These are phyloP conservation scores for Nannochloropsis granulata DNA, from an alignment of 108 stramenopile genomes.

Conservation along the genomic window DNA sequence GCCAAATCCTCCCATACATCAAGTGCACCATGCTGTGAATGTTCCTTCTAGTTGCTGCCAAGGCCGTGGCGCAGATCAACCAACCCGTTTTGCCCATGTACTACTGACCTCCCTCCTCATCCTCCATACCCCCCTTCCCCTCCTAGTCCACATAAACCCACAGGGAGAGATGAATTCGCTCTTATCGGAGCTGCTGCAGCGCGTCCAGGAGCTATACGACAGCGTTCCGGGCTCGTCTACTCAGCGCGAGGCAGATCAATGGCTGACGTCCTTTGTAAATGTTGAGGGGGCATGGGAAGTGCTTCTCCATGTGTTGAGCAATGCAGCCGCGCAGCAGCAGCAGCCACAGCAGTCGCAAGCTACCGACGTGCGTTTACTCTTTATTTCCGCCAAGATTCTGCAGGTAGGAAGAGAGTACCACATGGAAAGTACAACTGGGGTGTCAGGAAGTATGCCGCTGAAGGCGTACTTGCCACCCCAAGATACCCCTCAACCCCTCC, in stretches of 20 bases:
- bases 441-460: background rate
- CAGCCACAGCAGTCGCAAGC: background rate
- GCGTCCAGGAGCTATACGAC: background rate
- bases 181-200: background rate
- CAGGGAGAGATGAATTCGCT: background rate
- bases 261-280: background rate
- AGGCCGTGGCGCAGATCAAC: too few relatives aligned
- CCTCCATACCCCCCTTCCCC: too few relatives aligned
- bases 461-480: background rate
- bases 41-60: too few relatives aligned
- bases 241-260: background rate
- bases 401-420: background rate
- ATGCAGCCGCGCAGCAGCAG: background rate
- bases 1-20: too few relatives aligned
- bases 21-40: too few relatives aligned
- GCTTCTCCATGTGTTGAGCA: background rate
- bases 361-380: background rate
- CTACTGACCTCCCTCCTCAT: too few relatives aligned
- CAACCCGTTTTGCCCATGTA: too few relatives aligned
- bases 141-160: too few relatives aligned
- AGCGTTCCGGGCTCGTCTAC: background rate
- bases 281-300: background rate
- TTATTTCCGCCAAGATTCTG: background rate
- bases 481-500: background rate
- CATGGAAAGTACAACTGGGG: background rate